Evolutionary conservation across 73 alveolate genomes (phyloP), one percentile per base, ranked within the genome.

Genomic region (Stentor roeselii): DNA sequence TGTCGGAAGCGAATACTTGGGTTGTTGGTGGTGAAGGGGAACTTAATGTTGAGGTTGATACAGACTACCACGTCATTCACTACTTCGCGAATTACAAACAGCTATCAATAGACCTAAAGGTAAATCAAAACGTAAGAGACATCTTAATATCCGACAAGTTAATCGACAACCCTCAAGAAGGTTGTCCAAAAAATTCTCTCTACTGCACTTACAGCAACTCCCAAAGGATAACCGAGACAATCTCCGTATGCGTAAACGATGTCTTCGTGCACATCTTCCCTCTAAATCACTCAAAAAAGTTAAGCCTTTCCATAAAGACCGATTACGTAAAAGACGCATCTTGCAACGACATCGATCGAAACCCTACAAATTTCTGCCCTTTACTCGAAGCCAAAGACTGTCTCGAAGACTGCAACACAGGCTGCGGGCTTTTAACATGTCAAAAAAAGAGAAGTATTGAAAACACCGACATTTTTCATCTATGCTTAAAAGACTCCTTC

Each of bases 331-430:
- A 30, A 30, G 37, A 67, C 2, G 11, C 41, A 15, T 40, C 80
- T 21, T 67, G 80, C 34, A 32, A 67, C 11, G 80, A 32, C 41
- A 21, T 67, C 34, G 41, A 67, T 32, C 21, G 80, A 67, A 67
- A 21, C 34, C 80, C 80, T 30, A 32, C 80, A 32, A 67, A 67
- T 67, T 67, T 67, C 80, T 67, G 80, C 41, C n/a, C 21, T 15
- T 21, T 67, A 32, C 2, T 67, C 27, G 27, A n/a, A 30, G 80
- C 37, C 11, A 32, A 34, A 15, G 80, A 67, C 21, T 67, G 80
- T 32, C 14, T 67, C 27, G 37, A 67, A 27, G 37, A 67, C 34
- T 58, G 74, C 2, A 21, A n/a, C 14, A 67, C n/a, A 30, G 80
- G 80, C 21, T 67, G 80, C 34, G 80, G 80, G 0, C 41, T 67